Base-by-base conservation (phyloP, 768 basidiomycete species). In the Mycena haematopus region DNA sequence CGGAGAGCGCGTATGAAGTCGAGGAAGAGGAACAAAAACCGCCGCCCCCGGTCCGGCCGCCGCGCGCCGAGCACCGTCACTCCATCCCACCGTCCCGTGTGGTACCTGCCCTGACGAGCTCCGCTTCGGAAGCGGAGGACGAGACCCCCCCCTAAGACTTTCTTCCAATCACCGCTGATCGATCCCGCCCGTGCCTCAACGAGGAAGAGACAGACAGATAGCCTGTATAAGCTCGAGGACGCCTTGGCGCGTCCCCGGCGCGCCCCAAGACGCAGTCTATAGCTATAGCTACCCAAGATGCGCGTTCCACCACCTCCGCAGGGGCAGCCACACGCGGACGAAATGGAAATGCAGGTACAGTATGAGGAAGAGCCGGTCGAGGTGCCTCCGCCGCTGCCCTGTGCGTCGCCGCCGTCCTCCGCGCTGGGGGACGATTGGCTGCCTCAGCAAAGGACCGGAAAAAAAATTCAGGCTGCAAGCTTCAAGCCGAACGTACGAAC, bases 241-340 rank as follows among this genome's bases (percentile, higher is more conserved):
- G 68, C 66, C 25, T 46, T 61, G 42, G 52, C 66, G n/a, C 67
- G 63, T n/a, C 72, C 65, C n/a, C 57, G 63, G 15, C 56, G 65
- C 9, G 24, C 52, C 14, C 31, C 47, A 19, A 46, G 25, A 45
- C 60, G 67, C 17, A 36, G 36, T 1, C 52, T 14, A n/a, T n/a
- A n/a, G n/a, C n/a, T n/a, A n/a, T n/a, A n/a, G n/a, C n/a, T n/a
- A 17, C 56, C 62, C 14, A 54, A 57, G 44, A 42, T 53, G n/a
- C 65, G 52, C 13, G 27, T 62, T 1, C 58, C 62, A 1, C 66
- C 58, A 40, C 62, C 44, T 5, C 42, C 38, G 9, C 63, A 69
- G 47, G 53, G 63, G 33, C 62, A 65, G 27, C 57, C 36, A 25
- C 54, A 31, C 4, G 27, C 60, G 50, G 60, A 61, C 5, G 17